Evolutionary conservation across 306 rosid species (phyloP).

Genomic region (Spatholobus suberectus): DNA sequence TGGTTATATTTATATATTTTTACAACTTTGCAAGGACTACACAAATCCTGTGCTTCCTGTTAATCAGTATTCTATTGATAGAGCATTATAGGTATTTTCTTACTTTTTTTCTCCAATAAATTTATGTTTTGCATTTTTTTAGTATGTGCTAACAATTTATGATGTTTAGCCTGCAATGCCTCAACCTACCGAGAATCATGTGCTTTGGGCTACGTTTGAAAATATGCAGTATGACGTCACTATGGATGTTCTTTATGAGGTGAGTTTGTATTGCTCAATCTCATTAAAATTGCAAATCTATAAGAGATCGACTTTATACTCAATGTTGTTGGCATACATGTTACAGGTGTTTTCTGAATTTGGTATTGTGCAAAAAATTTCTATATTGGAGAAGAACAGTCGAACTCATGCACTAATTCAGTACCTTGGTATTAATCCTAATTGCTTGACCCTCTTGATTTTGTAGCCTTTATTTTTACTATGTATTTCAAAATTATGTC

Average conservation of each 20-base stretch:
- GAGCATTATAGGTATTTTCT: slow-evolving; percentile 64
- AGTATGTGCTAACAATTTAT: slow-evolving; percentile 43
- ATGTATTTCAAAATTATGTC: background rate
- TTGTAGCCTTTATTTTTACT: background rate
- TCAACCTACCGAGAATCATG: slow-evolving; percentile 61
- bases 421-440: slow-evolving; percentile 67
- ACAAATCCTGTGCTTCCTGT: slow-evolving; percentile 91
- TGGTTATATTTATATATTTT: background rate
- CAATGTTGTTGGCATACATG: background rate
- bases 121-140: slow-evolving; percentile 4
- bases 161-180: slow-evolving; percentile 65
- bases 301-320: slow-evolving; percentile 18
- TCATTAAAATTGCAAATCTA: background rate
- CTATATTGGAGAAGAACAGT: slow-evolving; percentile 89
- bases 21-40: slow-evolving; percentile 68
- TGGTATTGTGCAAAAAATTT: slow-evolving; percentile 83
- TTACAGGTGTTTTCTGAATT: slow-evolving; percentile 79
- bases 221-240: slow-evolving; percentile 93
- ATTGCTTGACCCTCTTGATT: slow-evolving; percentile 1
- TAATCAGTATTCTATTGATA: slow-evolving; percentile 82
- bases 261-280: slow-evolving; percentile 39
- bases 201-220: slow-evolving; percentile 86
- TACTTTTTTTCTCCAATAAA: background rate
- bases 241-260: slow-evolving; percentile 80
- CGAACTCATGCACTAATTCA: slow-evolving; percentile 88